Evolutionary conservation across 345 rosid genomes (phyloP).

Genomic region (Acer negundo): DNA sequence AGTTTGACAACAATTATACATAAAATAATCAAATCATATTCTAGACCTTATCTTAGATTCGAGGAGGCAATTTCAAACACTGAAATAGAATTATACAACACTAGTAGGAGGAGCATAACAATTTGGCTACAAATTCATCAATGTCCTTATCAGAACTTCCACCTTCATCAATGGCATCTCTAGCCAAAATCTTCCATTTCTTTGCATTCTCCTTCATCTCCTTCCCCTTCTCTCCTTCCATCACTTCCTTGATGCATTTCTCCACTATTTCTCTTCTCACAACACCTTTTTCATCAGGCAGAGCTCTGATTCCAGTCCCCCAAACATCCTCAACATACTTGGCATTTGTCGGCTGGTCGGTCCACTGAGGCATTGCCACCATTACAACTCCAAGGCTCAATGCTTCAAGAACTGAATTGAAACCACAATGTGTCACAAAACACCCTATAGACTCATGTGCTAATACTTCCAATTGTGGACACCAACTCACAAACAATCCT

Average conservation of each 20-base stretch:
- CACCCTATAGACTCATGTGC: conserved; percentile 37
- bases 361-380: conserved; percentile 51
- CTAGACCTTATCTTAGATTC: too few species aligned
- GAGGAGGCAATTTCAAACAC: too few species aligned
- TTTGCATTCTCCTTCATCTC: conserved; percentile 26
- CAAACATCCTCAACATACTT: conserved; percentile 45
- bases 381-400: conserved; percentile 50
- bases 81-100: too few species aligned
- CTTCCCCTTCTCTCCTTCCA: conserved; percentile 36
- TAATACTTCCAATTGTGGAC: conserved; percentile 39
- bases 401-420: conserved; percentile 44
- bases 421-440: conserved; percentile 52
- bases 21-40: too few species aligned
- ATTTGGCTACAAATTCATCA: conserved; percentile 25
- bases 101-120: neutral
- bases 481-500: conserved; percentile 40
- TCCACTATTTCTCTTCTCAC: conserved; percentile 26
- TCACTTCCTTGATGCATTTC: conserved; percentile 25
- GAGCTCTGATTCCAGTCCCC: conserved; percentile 34
- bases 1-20: too few species aligned
- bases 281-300: conserved; percentile 19
- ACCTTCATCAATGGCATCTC: conserved; percentile 28
- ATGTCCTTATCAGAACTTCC: conserved; percentile 39
- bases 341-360: conserved; percentile 45
- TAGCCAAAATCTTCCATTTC: conserved; percentile 36